Evolutionary conservation across 164 flowering plant genomes (phyloP), one percentile per base, ranked within the genome.

Genomic region (Vitis vinifera): DNA sequence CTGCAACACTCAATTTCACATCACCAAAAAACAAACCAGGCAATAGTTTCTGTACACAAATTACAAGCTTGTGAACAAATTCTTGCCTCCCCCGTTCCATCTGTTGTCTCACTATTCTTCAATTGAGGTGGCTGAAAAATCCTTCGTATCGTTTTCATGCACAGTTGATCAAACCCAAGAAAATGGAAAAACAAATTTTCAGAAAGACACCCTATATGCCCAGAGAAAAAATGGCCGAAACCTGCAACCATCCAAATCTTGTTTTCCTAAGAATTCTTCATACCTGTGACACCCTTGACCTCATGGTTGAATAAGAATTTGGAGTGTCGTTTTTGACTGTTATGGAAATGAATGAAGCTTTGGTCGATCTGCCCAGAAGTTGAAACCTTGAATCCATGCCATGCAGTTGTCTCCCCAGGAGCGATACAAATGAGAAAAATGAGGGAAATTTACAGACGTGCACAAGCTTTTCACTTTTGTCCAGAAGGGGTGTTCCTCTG

Each of bases 401-500:
- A 37, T 29, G 48, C 16, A 3, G 30, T 30, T 47, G 31, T 64
- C 60, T 19, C 63, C 63, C 55, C 47, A 67, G 12, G 29, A 55
- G 10, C 4, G 59, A 17, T 11, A 17, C n/a, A 48, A 55, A 12
- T 62, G 16, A 3, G n/a, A 14, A 15, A 8, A 15, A 19, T 2
- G 15, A 31, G 17, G 29, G 37, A 12, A 64, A 50, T 47, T 57
- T 16, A 29, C 12, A 47, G 51, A 50, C 50, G 50, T 29, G 59
- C 14, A 31, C 16, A 9, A 3, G 8, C 29, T 47, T 63, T 15
- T 64, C 71, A 73, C 57, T 71, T 74, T 13, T 73, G 57, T 37
- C 58, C 63, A 68, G 72, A 23, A 10, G 29, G 27, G 31, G 75
- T 29, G 51, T 55, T 75, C 55, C 70, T 67, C 57, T 76, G 80